Evolutionary conservation across 2,329 filamentous ascomycete genomes (phyloP), one percentile per base, ranked within the genome.

Genomic region (Sodiomyces alkalinus): DNA sequence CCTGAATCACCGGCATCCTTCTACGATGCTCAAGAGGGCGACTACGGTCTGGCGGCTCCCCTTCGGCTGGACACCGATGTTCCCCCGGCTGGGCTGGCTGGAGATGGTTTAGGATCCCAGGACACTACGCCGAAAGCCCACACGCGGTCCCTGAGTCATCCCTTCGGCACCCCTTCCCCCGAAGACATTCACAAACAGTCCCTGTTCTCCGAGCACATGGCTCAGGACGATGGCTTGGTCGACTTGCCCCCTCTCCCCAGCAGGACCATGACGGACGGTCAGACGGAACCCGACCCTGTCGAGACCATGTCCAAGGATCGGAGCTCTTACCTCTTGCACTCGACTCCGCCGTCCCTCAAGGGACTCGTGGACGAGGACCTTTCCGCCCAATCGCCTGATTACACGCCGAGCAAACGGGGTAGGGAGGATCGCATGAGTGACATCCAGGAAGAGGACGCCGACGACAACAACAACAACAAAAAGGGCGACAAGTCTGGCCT

Each of bases 121-220:
- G 69, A 81, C 42, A 64, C 66, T 1, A 85, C 79, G 2, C 79
- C 80, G 2, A 80, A 71, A 35, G 74, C 74, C 4, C 62, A 59
- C 12, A 14, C 14, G 14, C 23, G 23, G 19, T 11, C 21, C 21
- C 11, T 5, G 17, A 11, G 13, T 41, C 3, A 17, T 33, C 29
- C 35, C 43, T 19, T 38, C 31, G 20, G 38, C 34, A 7, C 27
- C 27, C n/a, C 27, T 29, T 26, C 39, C 38, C 13, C 29, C 11
- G 38, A 21, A 8, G 26, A 28, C 8, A 11, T 22, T 8, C 23
- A 25, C 6, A 17, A 7, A 11, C 23, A 29, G 16, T 17, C 27
- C 12, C 10, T 17, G 7, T 15, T 18, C 16, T 20, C 17, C 3
- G 4, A 13, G 16, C 11, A 15, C 14, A 12, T 19, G 7, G 15